A percentile compares a stretch with the other conserved stretches of the same genome.
phyloP scores from a whole-genome alignment of 2,329 filamentous ascomycete genomes.

The Xylariaceae sp. region DNA sequence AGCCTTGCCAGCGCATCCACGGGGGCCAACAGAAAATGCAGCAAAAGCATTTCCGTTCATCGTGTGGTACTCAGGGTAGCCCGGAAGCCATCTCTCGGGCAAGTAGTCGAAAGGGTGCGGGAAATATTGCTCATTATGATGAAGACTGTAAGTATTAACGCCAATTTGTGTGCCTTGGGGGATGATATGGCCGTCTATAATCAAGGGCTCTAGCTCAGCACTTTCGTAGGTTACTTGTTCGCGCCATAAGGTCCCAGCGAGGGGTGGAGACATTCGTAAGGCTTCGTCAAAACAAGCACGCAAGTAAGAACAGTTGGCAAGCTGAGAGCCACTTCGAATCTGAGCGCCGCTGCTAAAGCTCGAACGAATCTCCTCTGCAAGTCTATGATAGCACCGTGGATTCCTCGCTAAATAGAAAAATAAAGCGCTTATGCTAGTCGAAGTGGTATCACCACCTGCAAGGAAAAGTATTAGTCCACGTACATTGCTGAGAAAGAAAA shows the following conservation, averaged over 20 bases:
- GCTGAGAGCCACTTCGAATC: background rate
- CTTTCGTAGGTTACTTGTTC: background rate
- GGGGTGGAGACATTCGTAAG: slow-evolving; percentile 15
- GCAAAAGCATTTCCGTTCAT: slow-evolving; percentile 44
- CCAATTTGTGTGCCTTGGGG: slow-evolving; percentile 14
- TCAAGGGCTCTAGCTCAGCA: too few species aligned
- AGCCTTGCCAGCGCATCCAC: slow-evolving; percentile 42
- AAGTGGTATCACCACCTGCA: too few species aligned
- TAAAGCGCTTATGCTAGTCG: background rate
- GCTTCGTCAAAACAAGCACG: slow-evolving; percentile 1
- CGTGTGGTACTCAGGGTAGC: slow-evolving; percentile 20
- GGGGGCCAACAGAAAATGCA: slow-evolving; percentile 50
- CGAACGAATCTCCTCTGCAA: too few species aligned
- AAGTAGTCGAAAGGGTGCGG: slow-evolving; percentile 3
- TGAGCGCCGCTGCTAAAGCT: too few species aligned
- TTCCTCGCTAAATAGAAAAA: background rate
- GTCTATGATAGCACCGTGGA: too few species aligned
- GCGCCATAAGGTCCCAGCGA: slow-evolving; percentile 3
- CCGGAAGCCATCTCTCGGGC: slow-evolving; percentile 9
- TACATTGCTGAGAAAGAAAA: too few species aligned
- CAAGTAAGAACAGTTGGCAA: slow-evolving; percentile 2
- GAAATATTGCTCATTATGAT: slow-evolving; percentile 26
- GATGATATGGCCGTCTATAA: slow-evolving; percentile 13
- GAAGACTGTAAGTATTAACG: slow-evolving; percentile 17
- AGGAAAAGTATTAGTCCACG: background rate